A percentile compares a stretch with the other conserved stretches of the same genome.
phyloP scores from a whole-genome alignment of 495 filamentous ascomycete genomes.

The Bryoglossum gracile region DNA sequence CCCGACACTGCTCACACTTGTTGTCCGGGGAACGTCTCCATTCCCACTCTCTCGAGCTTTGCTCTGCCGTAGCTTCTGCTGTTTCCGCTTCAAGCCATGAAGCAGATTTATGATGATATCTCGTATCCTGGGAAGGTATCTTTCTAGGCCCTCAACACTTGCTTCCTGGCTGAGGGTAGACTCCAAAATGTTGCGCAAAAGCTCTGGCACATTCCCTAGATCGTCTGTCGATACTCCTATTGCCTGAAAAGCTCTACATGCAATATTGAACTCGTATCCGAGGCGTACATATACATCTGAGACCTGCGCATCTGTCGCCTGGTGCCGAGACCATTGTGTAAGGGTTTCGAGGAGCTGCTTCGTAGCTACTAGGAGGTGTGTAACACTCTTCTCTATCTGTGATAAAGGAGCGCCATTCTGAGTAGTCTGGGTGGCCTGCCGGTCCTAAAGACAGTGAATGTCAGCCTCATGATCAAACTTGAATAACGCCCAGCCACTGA shows the following conservation, averaged over 20 bases:
- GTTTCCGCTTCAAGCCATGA: conserved; percentile 93
- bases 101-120: conserved; percentile 98
- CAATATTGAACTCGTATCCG: conserved; percentile 98
- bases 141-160: conserved; percentile 82
- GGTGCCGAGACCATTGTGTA: conserved; percentile 90
- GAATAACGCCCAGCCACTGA: not conserved
- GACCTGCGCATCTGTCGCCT: conserved; percentile 86
- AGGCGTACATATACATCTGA: conserved; percentile 96
- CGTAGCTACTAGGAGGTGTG: conserved; percentile 92
- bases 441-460: conserved; percentile 1
- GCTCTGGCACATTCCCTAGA: conserved; percentile 89
- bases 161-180: conserved; percentile 96
- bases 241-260: conserved; percentile 88
- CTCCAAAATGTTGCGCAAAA: conserved; percentile 83
- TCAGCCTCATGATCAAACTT: conserved; percentile 11
- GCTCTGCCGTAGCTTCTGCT: conserved; percentile 79
- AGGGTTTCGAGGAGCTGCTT: conserved; percentile 96
- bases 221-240: conserved; percentile 94
- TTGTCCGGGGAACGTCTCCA: conserved; percentile 48
- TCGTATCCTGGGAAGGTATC: conserved; percentile 83
- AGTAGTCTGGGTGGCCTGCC: conserved; percentile 30
- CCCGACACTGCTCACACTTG: conserved; percentile 57
- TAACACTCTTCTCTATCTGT: conserved; percentile 97
- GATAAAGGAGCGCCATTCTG: conserved; percentile 52
- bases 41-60: conserved; percentile 60